These are phyloP conservation scores for Apophysomyces sp. DNA, from an alignment of 371 early-diverging fungal species.

Conservation along the genomic window DNA sequence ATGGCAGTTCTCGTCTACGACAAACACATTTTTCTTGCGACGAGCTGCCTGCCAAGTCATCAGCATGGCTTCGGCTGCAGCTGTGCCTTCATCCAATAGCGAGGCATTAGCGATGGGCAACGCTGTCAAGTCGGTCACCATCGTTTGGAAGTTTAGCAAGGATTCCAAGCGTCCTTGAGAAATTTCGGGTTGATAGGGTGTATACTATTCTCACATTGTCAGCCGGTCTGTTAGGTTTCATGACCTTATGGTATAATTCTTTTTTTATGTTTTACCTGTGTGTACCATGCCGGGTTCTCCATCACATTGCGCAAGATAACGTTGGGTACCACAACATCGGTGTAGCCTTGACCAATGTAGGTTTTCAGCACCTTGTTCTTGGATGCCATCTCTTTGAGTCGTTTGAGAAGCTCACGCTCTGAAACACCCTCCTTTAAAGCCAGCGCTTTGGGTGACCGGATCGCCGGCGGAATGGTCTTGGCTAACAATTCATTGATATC, in stretches of 20 bases:
- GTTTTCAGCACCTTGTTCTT: conserved; percentile 89
- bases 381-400: conserved; percentile 78
- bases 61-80: conserved; percentile 97
- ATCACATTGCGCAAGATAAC: conserved; percentile 94
- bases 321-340: conserved; percentile 84
- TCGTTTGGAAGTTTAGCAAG: conserved; percentile 94
- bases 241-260: too few species aligned
- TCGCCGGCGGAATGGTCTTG: conserved; percentile 83
- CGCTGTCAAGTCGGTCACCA: conserved; percentile 93
- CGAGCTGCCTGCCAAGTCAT: conserved; percentile 78
- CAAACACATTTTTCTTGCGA: conserved; percentile 79
- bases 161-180: conserved; percentile 97
- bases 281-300: conserved; percentile 98
- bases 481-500: conserved; percentile 78
- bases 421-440: conserved; percentile 66
- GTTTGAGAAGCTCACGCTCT: conserved; percentile 82
- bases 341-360: conserved; percentile 96
- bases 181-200: conserved; percentile 98
- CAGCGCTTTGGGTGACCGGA: conserved; percentile 70
- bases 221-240: background rate
- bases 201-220: conserved; percentile 65
- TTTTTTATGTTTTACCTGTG: conserved; percentile 57
- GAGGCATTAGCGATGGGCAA: conserved; percentile 95
- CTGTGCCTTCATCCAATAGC: conserved; percentile 96
- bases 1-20: conserved; percentile 90